Evolutionary conservation across 192 early-diverging fungal genomes (phyloP), one percentile per base, ranked within the genome.

Genomic region (Geranomyces michiganensis): DNA sequence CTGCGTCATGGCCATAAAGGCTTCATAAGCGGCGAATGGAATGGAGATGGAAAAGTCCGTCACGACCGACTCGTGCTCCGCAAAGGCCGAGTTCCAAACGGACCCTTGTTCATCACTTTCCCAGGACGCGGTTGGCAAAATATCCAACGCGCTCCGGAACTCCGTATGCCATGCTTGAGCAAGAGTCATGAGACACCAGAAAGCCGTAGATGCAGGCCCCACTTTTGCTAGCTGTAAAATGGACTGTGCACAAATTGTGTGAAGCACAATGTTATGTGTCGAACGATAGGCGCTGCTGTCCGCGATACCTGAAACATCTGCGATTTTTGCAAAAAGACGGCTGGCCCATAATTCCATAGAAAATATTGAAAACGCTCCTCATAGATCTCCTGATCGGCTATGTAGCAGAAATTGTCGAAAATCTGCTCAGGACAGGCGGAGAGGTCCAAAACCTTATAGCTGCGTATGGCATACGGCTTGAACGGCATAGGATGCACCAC

Each of bases 21-120:
- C 71, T 36, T 81, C 74, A 60, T 68, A 55, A 49, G 73, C 75
- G 3, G 79, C 79, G 61, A 61, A 79, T n/a, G 78, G 78, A 45
- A 72, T 67, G 1, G 69, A 72, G 22, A 78, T 67, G 31, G 58
- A 21, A 19, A 32, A 62, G 24, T 68, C 67, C 13, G 51, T 26
- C 14, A 56, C 29, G 17, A 44, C n/a, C 22, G 67, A 56, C 17
- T 27, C 67, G 32, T 68, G 67, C 9, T 56, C 51, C 10, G 48
- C 67, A 32, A 56, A 26, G 8, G 55, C 2, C 1, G 33, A 22
- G 48, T 32, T 33, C 21, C 48, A 49, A 49, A 21, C 17, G 7
- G 48, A 68, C 0, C 56, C 24, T 22, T 46, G 58, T 67, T 46
- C 44, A 43, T 21, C 5, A 19, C 19, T 65, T 12, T 41, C 15